A percentile compares a stretch with the other conserved stretches of the same genome.
Conservation (phyloP, 805 yeast genomes). For the Starmerella apis region DNA sequence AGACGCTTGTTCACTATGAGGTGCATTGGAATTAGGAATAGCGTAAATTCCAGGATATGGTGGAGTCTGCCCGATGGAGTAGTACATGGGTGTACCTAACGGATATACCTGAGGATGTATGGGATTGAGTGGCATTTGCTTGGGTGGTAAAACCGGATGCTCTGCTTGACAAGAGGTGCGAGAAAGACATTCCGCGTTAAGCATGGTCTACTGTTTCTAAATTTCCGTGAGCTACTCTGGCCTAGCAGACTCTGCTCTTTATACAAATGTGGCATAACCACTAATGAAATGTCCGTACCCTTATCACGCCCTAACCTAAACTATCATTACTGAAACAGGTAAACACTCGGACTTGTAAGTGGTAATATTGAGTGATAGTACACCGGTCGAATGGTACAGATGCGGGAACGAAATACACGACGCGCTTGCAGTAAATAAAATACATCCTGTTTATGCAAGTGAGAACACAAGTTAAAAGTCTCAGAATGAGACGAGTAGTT, state of each 20-base stretch:
- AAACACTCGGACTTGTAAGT: background rate
- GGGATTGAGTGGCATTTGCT: background rate
- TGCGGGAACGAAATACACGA: constrained; percentile 22
- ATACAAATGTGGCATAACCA: background rate
- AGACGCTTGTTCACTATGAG: too few relatives aligned
- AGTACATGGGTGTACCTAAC: background rate
- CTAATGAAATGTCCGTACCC: background rate
- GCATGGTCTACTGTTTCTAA: too few relatives aligned
- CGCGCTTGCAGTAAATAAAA: too few relatives aligned
- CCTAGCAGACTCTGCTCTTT: background rate
- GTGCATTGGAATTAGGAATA: background rate
- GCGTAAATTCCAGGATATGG: background rate
- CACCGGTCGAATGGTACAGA: background rate
- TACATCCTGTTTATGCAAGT: too few relatives aligned
- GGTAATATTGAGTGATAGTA: background rate
- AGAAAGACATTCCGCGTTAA: background rate
- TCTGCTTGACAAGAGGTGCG: background rate
- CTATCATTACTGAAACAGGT: background rate
- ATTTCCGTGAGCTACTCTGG: too few relatives aligned
- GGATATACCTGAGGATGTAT: background rate
- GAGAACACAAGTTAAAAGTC: too few relatives aligned
- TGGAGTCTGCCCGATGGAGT: background rate
- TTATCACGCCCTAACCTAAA: background rate
- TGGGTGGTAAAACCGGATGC: background rate
- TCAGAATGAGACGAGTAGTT: too few relatives aligned